These are phyloP conservation scores for Candida insectalens DNA, from an alignment of 805 yeast species.

Conservation along the genomic window DNA sequence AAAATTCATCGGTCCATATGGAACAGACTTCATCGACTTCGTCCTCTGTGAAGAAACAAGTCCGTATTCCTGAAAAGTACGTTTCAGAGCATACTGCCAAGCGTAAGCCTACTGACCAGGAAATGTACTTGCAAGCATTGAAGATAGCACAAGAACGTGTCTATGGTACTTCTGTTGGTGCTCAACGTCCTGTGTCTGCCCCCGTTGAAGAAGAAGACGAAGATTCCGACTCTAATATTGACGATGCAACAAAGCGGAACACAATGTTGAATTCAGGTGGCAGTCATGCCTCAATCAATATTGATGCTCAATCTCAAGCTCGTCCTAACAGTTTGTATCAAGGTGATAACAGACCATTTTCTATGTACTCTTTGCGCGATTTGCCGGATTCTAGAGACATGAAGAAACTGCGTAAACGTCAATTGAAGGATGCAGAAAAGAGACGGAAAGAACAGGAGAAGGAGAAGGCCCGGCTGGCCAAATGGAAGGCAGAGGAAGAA, in stretches of 20 bases:
- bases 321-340: background rate
- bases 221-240: slow-evolving; percentile 8
- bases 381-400: slow-evolving; percentile 2
- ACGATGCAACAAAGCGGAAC: slow-evolving; percentile 18
- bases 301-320: background rate
- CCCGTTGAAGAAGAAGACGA: slow-evolving; percentile 2
- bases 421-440: background rate
- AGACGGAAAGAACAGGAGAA: background rate
- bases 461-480: too few relatives aligned
- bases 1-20: background rate
- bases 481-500: background rate
- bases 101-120: slow-evolving; percentile 29
- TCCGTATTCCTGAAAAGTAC: background rate
- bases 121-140: slow-evolving; percentile 45
- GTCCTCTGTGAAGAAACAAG: background rate
- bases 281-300: background rate
- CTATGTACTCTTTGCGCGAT: slow-evolving; percentile 21
- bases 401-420: slow-evolving; percentile 1
- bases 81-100: too few relatives aligned
- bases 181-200: background rate
- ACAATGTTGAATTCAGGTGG: slow-evolving; percentile 14
- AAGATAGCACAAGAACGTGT: slow-evolving; percentile 48
- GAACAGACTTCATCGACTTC: background rate
- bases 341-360: slow-evolving; percentile 14
- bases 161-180: slow-evolving; percentile 28